These are phyloP conservation scores for Diaporthe citri DNA, from an alignment of 2,329 filamentous ascomycete species.

Conservation along the genomic window DNA sequence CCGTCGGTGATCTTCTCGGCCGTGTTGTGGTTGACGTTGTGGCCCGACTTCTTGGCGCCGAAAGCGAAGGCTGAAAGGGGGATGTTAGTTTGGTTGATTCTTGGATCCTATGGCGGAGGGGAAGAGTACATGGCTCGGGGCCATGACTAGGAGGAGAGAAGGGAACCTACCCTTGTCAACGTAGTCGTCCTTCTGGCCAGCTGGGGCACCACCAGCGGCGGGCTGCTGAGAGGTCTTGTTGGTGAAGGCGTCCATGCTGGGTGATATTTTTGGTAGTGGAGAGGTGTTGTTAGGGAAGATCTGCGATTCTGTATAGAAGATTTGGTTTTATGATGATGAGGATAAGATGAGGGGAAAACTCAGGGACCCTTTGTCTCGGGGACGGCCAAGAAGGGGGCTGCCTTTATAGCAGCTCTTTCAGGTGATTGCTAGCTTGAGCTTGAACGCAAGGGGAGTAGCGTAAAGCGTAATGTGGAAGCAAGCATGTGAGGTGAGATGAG, in stretches of 20 bases:
- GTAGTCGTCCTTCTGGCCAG: slow-evolving; percentile 48
- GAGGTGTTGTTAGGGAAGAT: neutral
- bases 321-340: slow-evolving; percentile 1
- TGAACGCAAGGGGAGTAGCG: slow-evolving; percentile 13
- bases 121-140: no score
- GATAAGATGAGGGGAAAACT: neutral
- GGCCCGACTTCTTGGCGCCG: slow-evolving; percentile 46
- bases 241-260: slow-evolving; percentile 31
- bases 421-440: neutral
- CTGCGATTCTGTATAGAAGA: neutral
- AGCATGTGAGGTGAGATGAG: slow-evolving; percentile 17
- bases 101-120: no score
- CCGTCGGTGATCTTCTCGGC: slow-evolving; percentile 52
- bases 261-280: no score
- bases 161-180: slow-evolving; percentile 49
- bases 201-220: slow-evolving; percentile 4
- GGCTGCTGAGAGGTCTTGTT: slow-evolving; percentile 10
- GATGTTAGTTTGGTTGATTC: slow-evolving; percentile 34
- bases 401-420: slow-evolving; percentile 1
- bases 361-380: no score
- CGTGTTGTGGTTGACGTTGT: slow-evolving; percentile 39
- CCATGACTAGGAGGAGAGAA: no score
- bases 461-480: neutral
- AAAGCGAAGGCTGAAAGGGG: slow-evolving; percentile 46
- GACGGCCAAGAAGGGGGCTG: slow-evolving; percentile 1